phyloP scores from a whole-genome alignment of 2,329 filamentous ascomycete species.

The Didymella arachidicola region DNA sequence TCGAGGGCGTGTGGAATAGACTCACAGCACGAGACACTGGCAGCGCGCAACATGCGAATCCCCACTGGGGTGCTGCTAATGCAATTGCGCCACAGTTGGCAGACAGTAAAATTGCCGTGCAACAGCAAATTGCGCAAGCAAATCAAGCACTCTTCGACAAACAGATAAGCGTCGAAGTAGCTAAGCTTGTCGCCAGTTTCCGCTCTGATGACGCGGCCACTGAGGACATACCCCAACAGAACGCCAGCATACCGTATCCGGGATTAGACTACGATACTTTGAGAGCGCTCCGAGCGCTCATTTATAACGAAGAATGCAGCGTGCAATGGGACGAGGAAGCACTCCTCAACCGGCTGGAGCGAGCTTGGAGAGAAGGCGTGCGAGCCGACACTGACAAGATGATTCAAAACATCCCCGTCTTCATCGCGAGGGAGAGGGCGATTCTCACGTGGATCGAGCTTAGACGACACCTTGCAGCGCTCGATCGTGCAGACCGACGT shows the following conservation, averaged over 20 bases:
- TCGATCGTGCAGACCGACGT: constrained; percentile 45
- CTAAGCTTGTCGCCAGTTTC: constrained; percentile 40
- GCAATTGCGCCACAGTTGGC: constrained; percentile 10
- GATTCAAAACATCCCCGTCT: constrained; percentile 38
- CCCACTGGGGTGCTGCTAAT: constrained; percentile 23
- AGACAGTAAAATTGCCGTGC: constrained; percentile 27
- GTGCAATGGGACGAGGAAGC: constrained; percentile 39
- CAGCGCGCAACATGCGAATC: constrained; percentile 27
- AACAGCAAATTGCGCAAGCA: constrained; percentile 33
- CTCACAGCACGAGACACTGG: constrained; percentile 25
- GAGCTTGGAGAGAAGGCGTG: constrained; percentile 42
- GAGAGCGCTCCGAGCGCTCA: constrained; percentile 41
- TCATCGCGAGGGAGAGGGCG: constrained; percentile 45
- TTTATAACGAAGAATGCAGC: constrained; percentile 39
- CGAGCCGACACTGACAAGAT: constrained; percentile 39
- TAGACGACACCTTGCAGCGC: constrained; percentile 44
- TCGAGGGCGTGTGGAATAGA: constrained; percentile 38
- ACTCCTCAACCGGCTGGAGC: constrained; percentile 43
- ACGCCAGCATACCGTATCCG: constrained; percentile 33
- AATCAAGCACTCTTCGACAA: constrained; percentile 36
- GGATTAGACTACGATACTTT: constrained; percentile 43
- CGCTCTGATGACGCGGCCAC: constrained; percentile 30
- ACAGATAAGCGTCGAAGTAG: constrained; percentile 40
- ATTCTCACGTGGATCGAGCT: constrained; percentile 49
- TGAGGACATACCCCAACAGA: constrained; percentile 33